Percentiles rank a stretch among this genome's conserved stretches.
These are phyloP conservation scores for Fusarium sp. DNA, from an alignment of 2,329 filamentous ascomycete genomes.

Conservation along the genomic window DNA sequence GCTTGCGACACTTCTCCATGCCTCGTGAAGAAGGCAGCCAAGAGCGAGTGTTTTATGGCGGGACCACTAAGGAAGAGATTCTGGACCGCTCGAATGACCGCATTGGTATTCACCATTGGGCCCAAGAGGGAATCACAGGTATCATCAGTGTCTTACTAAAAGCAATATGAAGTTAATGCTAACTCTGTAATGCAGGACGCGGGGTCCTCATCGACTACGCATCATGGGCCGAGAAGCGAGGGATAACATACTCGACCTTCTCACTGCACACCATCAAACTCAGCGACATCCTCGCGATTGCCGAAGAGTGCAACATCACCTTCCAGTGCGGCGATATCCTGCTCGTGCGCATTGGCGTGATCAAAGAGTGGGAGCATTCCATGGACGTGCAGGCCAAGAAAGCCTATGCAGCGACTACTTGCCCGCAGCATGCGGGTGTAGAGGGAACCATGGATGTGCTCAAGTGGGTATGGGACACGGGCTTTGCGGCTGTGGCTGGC, in stretches of 20 bases:
- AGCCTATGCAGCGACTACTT: constrained; percentile 50
- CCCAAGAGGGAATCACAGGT: constrained; percentile 55
- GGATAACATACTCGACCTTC: constrained; percentile 57
- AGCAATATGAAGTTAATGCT: neutral
- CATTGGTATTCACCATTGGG: constrained; percentile 63
- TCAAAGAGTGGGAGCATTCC: constrained; percentile 55
- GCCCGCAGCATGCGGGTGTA: constrained; percentile 57
- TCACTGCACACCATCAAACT: constrained; percentile 54
- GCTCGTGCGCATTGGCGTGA: constrained; percentile 66
- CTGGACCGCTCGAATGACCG: constrained; percentile 57
- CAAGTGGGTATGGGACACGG: constrained; percentile 69
- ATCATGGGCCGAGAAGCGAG: constrained; percentile 55
- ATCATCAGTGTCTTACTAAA: neutral
- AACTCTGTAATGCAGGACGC: constrained; percentile 54
- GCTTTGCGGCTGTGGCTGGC: constrained; percentile 68
- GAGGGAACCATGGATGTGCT: constrained; percentile 63
- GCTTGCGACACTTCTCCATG: constrained; percentile 62
- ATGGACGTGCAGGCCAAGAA: constrained; percentile 53
- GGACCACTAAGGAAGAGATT: constrained; percentile 60
- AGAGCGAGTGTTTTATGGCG: constrained; percentile 62
- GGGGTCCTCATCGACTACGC: constrained; percentile 66
- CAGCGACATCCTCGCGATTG: constrained; percentile 50
- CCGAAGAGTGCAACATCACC: constrained; percentile 56
- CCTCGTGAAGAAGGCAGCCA: constrained; percentile 52
- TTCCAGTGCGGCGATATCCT: constrained; percentile 66